Evolutionary conservation across 2,329 filamentous ascomycete species (phyloP).

Genomic region (Alternaria triticimaculans): DNA sequence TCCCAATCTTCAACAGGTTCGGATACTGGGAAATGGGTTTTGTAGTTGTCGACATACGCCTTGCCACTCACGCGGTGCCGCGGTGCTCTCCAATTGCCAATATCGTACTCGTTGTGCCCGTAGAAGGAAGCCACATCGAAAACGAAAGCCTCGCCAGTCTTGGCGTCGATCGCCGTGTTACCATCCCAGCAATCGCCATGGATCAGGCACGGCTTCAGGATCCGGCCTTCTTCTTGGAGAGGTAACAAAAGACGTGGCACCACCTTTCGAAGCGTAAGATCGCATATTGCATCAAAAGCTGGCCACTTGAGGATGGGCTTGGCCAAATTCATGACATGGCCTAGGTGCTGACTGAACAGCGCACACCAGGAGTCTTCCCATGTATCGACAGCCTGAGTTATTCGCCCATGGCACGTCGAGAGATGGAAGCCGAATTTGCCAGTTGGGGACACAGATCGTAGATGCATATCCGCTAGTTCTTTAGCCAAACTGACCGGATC

Average conservation of each 20-base stretch:
- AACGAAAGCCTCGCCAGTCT: not conserved
- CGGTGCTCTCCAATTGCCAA: not conserved
- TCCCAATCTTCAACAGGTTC: not conserved
- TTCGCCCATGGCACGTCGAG: not conserved
- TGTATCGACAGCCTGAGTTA: not conserved
- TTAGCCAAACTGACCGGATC: not conserved
- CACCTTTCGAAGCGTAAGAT: not conserved
- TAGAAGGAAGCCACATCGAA: not conserved
- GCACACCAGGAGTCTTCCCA: not conserved
- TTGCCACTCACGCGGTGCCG: fast-evolving
- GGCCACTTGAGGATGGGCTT: not conserved
- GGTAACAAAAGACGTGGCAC: not conserved
- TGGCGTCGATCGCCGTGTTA: not conserved
- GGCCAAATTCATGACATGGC: not conserved
- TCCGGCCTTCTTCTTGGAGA: not conserved
- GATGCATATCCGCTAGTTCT: not conserved
- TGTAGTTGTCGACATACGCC: not conserved
- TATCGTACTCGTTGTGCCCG: not conserved
- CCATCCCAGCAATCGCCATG: not conserved
- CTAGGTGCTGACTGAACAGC: fast-evolving
- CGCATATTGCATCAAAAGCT: fast-evolving
- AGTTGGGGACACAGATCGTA: not conserved
- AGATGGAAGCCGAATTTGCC: not conserved
- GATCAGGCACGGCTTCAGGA: not conserved
- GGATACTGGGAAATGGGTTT: fast-evolving